Evolutionary conservation across 108 stramenopile genomes (phyloP).

Genomic region (Hondaea fermentalgiana): DNA sequence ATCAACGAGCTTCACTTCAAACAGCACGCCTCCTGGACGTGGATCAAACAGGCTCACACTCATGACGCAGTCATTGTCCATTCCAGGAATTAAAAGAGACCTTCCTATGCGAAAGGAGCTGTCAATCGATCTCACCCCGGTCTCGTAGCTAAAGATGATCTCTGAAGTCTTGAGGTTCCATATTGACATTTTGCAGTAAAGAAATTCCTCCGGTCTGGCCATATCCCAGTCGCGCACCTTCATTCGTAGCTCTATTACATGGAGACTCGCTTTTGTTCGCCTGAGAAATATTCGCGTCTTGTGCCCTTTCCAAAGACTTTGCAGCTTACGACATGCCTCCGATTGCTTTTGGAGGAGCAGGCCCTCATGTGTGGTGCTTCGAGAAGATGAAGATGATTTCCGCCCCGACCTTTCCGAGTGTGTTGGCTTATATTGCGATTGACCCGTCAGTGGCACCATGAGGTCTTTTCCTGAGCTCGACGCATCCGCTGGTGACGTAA

Average conservation of each 20-base stretch:
- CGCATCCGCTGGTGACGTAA: too few relatives aligned
- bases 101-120: too few relatives aligned
- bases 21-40: background rate
- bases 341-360: background rate
- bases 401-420: too few relatives aligned
- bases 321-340: background rate
- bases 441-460: too few relatives aligned
- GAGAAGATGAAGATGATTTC: background rate
- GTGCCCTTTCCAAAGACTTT: constrained; percentile 7
- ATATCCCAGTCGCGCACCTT: background rate
- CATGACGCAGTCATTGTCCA: background rate
- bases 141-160: background rate
- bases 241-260: background rate
- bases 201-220: background rate
- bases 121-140: background rate
- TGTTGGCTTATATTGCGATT: too few relatives aligned
- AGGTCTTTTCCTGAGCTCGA: too few relatives aligned
- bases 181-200: background rate
- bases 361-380: background rate
- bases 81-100: background rate
- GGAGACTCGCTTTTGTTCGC: background rate
- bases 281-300: background rate
- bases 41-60: background rate
- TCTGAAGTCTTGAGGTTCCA: background rate
- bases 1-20: background rate